A percentile compares a stretch with the other conserved stretches of the same genome.
These are phyloP conservation scores for Chaetomium strumarium DNA, from an alignment of 2,329 filamentous ascomycete genomes.

Conservation along the genomic window DNA sequence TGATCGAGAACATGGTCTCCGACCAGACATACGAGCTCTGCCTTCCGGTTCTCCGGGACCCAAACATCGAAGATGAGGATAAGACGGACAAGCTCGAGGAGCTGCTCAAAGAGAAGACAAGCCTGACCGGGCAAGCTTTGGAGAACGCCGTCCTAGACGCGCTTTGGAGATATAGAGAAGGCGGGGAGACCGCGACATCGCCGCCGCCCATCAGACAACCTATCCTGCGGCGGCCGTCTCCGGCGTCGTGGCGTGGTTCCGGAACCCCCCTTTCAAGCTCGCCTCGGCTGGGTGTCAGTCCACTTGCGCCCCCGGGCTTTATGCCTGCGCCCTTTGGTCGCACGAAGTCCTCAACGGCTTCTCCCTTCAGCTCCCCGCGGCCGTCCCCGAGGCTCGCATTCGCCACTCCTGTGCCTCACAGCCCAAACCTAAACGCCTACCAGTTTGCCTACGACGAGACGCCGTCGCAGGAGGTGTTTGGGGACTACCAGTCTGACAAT, in stretches of 20 bases:
- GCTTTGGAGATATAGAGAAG: slow-evolving; percentile 76
- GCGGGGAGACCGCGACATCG: slow-evolving; percentile 59
- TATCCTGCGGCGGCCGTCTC: slow-evolving; percentile 83
- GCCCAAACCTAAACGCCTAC: slow-evolving; percentile 89
- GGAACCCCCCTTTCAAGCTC: slow-evolving; percentile 78
- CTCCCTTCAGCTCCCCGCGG: slow-evolving; percentile 88
- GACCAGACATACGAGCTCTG: slow-evolving; percentile 91
- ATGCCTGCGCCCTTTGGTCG: slow-evolving; percentile 71
- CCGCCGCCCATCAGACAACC: slow-evolving; percentile 84
- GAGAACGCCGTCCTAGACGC: slow-evolving; percentile 90
- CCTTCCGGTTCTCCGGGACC: slow-evolving; percentile 79
- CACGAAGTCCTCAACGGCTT: slow-evolving; percentile 71
- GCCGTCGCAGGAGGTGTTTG: slow-evolving; percentile 77
- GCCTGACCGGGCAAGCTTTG: slow-evolving; percentile 66
- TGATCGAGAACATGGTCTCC: slow-evolving; percentile 64
- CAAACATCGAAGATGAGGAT: slow-evolving; percentile 82
- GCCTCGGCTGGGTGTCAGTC: slow-evolving; percentile 73
- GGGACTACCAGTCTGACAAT: slow-evolving; percentile 87
- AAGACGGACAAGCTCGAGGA: slow-evolving; percentile 90
- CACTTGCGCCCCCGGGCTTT: slow-evolving; percentile 79
- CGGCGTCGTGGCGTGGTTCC: slow-evolving; percentile 84
- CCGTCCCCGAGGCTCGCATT: slow-evolving; percentile 88
- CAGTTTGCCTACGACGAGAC: slow-evolving; percentile 81
- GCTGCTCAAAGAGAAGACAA: slow-evolving; percentile 72
- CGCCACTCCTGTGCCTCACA: slow-evolving; percentile 83